These are phyloP conservation scores for Metarhizium brunneum DNA, from an alignment of 2,329 filamentous ascomycete genomes.

Conservation along the genomic window DNA sequence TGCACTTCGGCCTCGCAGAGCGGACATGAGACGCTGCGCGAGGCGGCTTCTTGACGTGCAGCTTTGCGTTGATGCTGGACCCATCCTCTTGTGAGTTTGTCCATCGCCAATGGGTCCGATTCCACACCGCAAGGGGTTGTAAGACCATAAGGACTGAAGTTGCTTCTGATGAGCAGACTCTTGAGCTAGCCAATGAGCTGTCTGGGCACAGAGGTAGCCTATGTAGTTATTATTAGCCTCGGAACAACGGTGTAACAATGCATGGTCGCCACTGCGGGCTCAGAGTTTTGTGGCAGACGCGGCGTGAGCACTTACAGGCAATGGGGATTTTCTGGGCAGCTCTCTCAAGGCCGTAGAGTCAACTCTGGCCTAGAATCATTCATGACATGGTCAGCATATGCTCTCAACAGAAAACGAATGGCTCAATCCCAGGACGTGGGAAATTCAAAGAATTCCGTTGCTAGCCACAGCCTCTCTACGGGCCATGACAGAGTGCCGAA, in stretches of 20 bases:
- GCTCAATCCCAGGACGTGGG: not conserved
- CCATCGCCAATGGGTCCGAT: conserved; percentile 3
- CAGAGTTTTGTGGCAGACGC: too few relatives aligned
- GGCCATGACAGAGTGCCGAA: not conserved
- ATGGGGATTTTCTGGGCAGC: not conserved
- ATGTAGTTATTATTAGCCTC: not conserved
- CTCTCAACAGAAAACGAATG: not conserved
- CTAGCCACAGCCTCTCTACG: not conserved
- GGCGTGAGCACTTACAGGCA: too few relatives aligned
- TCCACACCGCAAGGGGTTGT: not conserved
- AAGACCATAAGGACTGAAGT: not conserved
- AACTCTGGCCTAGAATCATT: not conserved
- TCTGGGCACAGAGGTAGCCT: not conserved
- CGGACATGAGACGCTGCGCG: conserved; percentile 11
- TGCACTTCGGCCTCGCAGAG: conserved; percentile 16
- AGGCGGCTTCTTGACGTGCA: conserved; percentile 11
- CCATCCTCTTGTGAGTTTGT: conserved; percentile 12
- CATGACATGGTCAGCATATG: not conserved
- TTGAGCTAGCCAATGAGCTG: not conserved
- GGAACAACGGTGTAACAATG: not conserved
- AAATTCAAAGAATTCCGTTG: not conserved
- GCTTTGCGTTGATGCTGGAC: conserved; percentile 15
- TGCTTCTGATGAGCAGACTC: not conserved
- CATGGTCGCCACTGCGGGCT: too few relatives aligned
- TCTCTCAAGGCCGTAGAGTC: not conserved